phyloP scores from a whole-genome alignment of 768 basidiomycete species.

The Podaxis carcinomalis region DNA sequence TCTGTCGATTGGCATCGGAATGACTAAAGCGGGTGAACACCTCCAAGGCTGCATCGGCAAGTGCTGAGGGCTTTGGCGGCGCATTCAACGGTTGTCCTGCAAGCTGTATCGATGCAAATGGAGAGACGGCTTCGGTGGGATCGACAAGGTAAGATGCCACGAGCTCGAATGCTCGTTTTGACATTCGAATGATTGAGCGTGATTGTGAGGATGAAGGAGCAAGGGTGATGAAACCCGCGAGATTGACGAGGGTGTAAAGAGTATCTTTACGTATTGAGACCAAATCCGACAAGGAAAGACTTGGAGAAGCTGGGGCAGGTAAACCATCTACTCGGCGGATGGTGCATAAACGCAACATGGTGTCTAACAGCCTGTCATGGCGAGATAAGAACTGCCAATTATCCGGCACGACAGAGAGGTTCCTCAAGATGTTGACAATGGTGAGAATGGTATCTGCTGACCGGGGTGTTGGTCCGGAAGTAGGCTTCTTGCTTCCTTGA shows the following conservation, averaged over 20 bases:
- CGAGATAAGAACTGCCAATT: conserved; percentile 65
- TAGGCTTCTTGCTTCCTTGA: conserved; percentile 47
- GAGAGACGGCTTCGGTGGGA: conserved; percentile 59
- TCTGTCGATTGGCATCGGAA: conserved; percentile 72
- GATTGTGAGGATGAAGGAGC: conserved; percentile 33
- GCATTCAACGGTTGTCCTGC: conserved; percentile 38
- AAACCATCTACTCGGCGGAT: conserved; percentile 33
- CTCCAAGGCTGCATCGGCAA: conserved; percentile 78
- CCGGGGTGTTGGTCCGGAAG: conserved; percentile 57
- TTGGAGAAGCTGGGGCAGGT: conserved; percentile 44
- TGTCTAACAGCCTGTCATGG: conserved; percentile 58
- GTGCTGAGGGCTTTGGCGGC: conserved; percentile 48
- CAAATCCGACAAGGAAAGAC: conserved; percentile 67
- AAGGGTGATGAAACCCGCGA: conserved; percentile 51
- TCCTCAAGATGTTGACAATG: conserved; percentile 79
- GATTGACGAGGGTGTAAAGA: conserved; percentile 61
- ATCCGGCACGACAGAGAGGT: conserved; percentile 72
- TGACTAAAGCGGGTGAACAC: conserved; percentile 78
- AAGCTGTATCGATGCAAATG: conserved; percentile 53
- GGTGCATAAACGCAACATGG: conserved; percentile 67
- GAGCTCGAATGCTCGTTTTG: conserved; percentile 58
- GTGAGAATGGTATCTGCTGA: conserved; percentile 65
- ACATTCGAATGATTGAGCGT: conserved; percentile 41
- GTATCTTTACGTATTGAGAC: conserved; percentile 74
- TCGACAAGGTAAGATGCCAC: conserved; percentile 76